These are phyloP conservation scores for Stylosanthes scabra DNA, from an alignment of 331 rosid species.

Conservation along the genomic window DNA sequence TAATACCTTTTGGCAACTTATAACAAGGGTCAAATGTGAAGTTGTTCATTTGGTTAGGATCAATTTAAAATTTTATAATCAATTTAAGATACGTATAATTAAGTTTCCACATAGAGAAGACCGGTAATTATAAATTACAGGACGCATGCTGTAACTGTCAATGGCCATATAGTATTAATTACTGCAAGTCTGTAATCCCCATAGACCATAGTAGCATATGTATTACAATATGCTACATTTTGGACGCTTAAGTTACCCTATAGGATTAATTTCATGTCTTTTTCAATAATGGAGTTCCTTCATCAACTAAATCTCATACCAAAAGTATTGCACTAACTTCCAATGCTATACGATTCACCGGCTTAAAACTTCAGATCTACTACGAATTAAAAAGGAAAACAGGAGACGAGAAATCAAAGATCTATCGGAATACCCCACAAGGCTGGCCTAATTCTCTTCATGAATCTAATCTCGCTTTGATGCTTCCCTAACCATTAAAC, in stretches of 20 bases:
- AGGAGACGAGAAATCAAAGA: not conserved
- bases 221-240: not conserved
- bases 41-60: too few relatives aligned
- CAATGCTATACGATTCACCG: not conserved
- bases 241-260: slow-evolving; percentile 1
- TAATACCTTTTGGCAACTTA: too few relatives aligned
- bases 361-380: slow-evolving; percentile 33
- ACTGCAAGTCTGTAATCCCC: not conserved
- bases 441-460: not conserved
- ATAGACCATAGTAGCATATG: not conserved
- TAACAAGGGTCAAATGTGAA: too few relatives aligned
- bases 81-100: not conserved
- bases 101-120: not conserved
- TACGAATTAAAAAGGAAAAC: not conserved
- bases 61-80: too few relatives aligned
- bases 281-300: not conserved
- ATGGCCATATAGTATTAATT: not conserved
- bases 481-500: slow-evolving; percentile 13
- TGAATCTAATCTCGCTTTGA: slow-evolving; percentile 28
- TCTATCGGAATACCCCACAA: slow-evolving; percentile 8
- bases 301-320: not conserved
- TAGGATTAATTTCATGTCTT: slow-evolving; percentile 4
- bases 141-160: slow-evolving; percentile 12
- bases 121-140: not conserved
- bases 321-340: not conserved